Evolutionary conservation across 2,329 filamentous ascomycete genomes (phyloP), one percentile per base, ranked within the genome.

Genomic region (Grosmannia huntii): DNA sequence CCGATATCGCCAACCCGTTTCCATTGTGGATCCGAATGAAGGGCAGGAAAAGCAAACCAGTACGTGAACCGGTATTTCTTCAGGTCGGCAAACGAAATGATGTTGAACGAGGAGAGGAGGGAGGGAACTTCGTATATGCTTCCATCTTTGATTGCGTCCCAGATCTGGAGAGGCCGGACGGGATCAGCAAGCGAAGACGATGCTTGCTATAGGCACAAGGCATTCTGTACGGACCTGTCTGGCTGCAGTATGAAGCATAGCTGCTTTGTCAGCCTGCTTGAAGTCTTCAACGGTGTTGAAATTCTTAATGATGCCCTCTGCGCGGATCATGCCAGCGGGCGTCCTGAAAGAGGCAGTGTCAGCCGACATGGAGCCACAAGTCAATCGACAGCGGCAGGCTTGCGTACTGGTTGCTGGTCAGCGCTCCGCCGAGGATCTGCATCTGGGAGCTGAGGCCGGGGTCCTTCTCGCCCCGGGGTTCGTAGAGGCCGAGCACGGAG

Each of bases 21-120:
- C 94, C 94, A 99, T 31, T 80, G 76, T 1, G 90, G 89, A 57
- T 92, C 86, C 4, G 92, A 95, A 69, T 95, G 91, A 51, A 99
- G 78, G 19, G 92, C 90, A 1, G 94, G 94, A 67, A 95, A 99
- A 5, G 87, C 92, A 71, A 97, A 97, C 84, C 95, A 95, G 73
- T 97, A 97, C n/a, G 87, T 90, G 69, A 97, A 96, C 62, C 86
- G 89, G 74, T 97, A 97, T 68, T 95, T 96, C 71, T 99, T 99
- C 38, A 99, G 80, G 68, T 99, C 92, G 62, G 94, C 92, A 69
- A 89, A 99, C 19, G 90, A 96, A 52, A 97, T 83, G 60, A 95
- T 84, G 28, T 89, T 81, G 70, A 96, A 97, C 7, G 89, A 94
- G 5, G 90, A 85, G 21, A 99, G 83, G 2, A 97, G 80, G 5